Conservation (phyloP, 164 flowering plant species). For the Stephania cephalantha region DNA sequence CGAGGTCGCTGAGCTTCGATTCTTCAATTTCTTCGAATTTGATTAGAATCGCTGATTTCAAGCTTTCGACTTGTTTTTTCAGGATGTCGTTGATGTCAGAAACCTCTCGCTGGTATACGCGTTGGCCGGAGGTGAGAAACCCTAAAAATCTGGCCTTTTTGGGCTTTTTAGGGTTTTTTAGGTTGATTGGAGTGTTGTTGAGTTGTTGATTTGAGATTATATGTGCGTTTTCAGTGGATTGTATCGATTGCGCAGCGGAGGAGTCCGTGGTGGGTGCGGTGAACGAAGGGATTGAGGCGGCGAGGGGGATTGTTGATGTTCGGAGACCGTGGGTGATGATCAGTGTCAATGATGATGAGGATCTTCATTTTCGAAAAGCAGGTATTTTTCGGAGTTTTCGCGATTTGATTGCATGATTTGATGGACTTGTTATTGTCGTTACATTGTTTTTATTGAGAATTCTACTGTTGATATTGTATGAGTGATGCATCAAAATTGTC, state of each 20-base stretch:
- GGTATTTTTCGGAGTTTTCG: slow-evolving; percentile 26
- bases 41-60: not conserved
- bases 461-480: not conserved
- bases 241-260: slow-evolving; percentile 86
- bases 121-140: slow-evolving; percentile 65
- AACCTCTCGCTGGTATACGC: slow-evolving; percentile 83
- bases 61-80: not conserved
- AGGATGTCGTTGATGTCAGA: slow-evolving; percentile 76
- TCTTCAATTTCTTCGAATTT: not conserved
- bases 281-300: slow-evolving; percentile 72
- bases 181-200: not conserved
- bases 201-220: not conserved
- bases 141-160: not conserved
- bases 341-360: slow-evolving; percentile 75
- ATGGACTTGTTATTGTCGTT: not conserved
- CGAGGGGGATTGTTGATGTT: slow-evolving; percentile 36
- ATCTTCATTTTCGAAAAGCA: slow-evolving; percentile 85
- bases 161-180: not conserved
- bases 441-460: not conserved
- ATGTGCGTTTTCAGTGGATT: slow-evolving; percentile 47
- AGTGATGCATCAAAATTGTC: not conserved
- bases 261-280: slow-evolving; percentile 72
- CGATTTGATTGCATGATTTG: not conserved
- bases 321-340: slow-evolving; percentile 86
- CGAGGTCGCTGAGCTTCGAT: slow-evolving; percentile 36